Base-by-base conservation (phyloP, 495 filamentous ascomycete genomes). In the Penicillium macrosclerotiorum region DNA sequence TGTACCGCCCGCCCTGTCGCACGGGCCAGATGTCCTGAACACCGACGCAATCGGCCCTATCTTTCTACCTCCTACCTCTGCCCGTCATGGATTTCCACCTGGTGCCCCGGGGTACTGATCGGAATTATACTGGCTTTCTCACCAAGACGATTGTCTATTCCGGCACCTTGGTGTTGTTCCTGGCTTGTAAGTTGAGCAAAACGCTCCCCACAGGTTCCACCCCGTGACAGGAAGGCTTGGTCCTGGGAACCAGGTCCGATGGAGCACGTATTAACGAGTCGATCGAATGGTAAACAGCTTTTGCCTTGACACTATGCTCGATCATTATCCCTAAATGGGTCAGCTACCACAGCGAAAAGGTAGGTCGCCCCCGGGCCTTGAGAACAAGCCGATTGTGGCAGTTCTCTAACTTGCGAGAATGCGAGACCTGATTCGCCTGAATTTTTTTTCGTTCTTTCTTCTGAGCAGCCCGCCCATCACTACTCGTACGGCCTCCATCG, bases 321-420 rank as follows among this genome's bases (percentile, higher is more conserved):
- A 88, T 92, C 57, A 62, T 84, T 32, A 71, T 86, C 20, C 89
- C 92, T 0, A 75, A 78, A 55, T 97, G 92, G 92, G 73, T 95
- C 42, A 81, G 79, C 41, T 92, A 85, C 69, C 72, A 81, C 42
- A 83, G 80, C 37, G 70, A 77, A 34, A 73, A 80, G 41, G 82
- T 84, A 70, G 33, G 43, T 18, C 8, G 14, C 38, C 18, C 18
- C 30, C 19, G 23, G 3, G 6, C 3, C 5, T 19, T 8, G 18
- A n/a, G 32, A 40, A 8, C 8, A 22, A 18, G 27, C 14, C 24
- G 38, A 41, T 26, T 17, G 26, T 8, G 9, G 16, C 20, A 1
- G 6, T n/a, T 4, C 5, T 16, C 2, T 13, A 12, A 29, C 16
- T 29, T 19, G 30, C 38, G 13, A 40, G n/a, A 1, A 5, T 17